Evolutionary conservation across 495 filamentous ascomycete species (phyloP), one percentile per base, ranked within the genome.

Genomic region (Stereocaulon alpinum): DNA sequence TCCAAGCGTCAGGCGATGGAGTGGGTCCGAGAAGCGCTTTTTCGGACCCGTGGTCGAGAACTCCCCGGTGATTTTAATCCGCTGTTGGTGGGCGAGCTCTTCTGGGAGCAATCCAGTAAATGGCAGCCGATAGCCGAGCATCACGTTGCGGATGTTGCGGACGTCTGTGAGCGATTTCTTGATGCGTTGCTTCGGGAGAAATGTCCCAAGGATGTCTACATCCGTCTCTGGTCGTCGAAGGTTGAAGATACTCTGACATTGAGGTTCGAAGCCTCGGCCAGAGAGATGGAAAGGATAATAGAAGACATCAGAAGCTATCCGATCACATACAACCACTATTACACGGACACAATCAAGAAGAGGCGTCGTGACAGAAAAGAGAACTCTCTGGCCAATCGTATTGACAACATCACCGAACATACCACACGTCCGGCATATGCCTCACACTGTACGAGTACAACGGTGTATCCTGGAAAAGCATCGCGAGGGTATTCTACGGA

Each of bases 51-150:
- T 0, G 76, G 77, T 1, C 64, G 70, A 6, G 76, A 79, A 58
- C 63, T 80, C 17, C 73, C 73, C 0, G 75, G 76, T 0, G 74
- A 70, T 6, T 77, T 76, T 63, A 76, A 75, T 47, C 77, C 76
- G 0, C 63, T 77, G 34, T 63, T 80, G 12, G 68, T 79, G 2
- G 63, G 65, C 2, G 73, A 77, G 11, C 59, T 80, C 0, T 79
- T 79, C 49, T 61, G 48, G 1, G 68, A 77, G 41, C 74, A 80
- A 55, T 74, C 64, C 6, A 54, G 50, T 0, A 74, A 69, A 0
- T 80, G 76, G 75, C 64, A 66, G 37, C 14, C 15, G 42, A 44
- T 44, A 14, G 42, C 42, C 42, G 42, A 44, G 42, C 42, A 44
- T 44, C 42, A 44, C 42, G 42, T 44, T 20, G 42, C 4, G 18